phyloP scores from a whole-genome alignment of 2,329 filamentous ascomycete species.

The Bipolaris zeicola region DNA sequence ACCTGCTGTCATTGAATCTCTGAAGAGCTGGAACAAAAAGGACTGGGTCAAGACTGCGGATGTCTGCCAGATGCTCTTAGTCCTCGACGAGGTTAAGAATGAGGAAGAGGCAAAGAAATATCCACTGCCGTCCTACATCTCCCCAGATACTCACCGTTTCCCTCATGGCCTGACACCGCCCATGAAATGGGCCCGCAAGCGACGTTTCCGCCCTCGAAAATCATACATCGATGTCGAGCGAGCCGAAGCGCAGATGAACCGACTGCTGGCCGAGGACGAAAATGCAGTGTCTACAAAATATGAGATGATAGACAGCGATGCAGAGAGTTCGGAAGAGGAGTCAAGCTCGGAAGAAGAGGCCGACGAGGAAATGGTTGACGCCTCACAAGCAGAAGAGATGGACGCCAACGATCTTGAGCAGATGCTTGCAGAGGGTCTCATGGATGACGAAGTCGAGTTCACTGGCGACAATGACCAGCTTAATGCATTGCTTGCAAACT shows the following conservation, averaged over 20 bases:
- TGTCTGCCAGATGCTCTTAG: constrained; percentile 85
- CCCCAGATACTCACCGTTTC: constrained; percentile 71
- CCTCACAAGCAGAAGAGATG: constrained; percentile 44
- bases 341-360: constrained; percentile 46
- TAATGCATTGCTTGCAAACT: constrained; percentile 36
- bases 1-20: constrained; percentile 84
- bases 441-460: constrained; percentile 44
- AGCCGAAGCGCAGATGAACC: constrained; percentile 79
- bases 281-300: constrained; percentile 60
- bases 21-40: constrained; percentile 93
- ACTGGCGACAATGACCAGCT: constrained; percentile 38
- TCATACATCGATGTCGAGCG: constrained; percentile 84
- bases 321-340: constrained; percentile 52
- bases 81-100: constrained; percentile 69
- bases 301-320: constrained; percentile 59
- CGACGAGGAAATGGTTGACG: constrained; percentile 52
- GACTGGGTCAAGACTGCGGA: constrained; percentile 87
- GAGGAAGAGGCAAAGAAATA: constrained; percentile 56
- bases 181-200: constrained; percentile 82
- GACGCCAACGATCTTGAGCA: constrained; percentile 46
- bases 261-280: constrained; percentile 73
- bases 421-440: constrained; percentile 43
- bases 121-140: constrained; percentile 73
- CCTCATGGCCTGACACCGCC: constrained; percentile 87
- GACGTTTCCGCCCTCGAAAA: constrained; percentile 81